Conservation (phyloP, 768 basidiomycete species). For the Termitomyces sp. region DNA sequence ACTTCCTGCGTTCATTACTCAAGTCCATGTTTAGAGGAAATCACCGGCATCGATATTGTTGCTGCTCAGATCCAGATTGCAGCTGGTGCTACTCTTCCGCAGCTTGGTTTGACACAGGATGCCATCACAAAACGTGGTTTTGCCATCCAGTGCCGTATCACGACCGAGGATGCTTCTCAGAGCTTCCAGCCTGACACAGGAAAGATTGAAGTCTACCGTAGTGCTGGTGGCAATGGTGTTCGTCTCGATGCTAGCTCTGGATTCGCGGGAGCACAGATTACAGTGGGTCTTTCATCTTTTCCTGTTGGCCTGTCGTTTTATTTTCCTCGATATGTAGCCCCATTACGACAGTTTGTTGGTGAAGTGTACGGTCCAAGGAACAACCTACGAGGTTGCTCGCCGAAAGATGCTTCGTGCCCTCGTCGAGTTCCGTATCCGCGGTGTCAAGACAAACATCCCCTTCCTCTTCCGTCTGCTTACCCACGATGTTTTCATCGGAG, state of each 20-base stretch:
- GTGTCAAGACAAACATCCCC: slow-evolving; percentile 99
- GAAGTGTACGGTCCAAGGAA: slow-evolving; percentile 92
- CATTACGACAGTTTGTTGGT: slow-evolving; percentile 98
- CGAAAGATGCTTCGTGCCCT: slow-evolving; percentile 99
- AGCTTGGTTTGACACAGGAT: slow-evolving; percentile 94
- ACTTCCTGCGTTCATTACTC: neutral
- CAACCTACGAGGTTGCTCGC: slow-evolving; percentile 97
- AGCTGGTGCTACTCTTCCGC: slow-evolving; percentile 93
- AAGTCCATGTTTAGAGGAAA: slow-evolving; percentile 68
- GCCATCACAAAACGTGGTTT: slow-evolving; percentile 94
- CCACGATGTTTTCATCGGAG: slow-evolving; percentile 91
- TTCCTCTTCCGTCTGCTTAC: slow-evolving; percentile 98
- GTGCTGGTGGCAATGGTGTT: slow-evolving; percentile 97
- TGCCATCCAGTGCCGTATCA: slow-evolving; percentile 97
- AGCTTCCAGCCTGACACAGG: slow-evolving; percentile 98
- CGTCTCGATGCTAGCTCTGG: slow-evolving; percentile 95
- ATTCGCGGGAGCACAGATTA: slow-evolving; percentile 98
- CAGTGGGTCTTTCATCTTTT: slow-evolving; percentile 38
- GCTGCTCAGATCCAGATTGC: slow-evolving; percentile 99
- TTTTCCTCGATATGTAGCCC: slow-evolving; percentile 45
- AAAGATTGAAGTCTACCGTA: slow-evolving; percentile 98
- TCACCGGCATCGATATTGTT: slow-evolving; percentile 98
- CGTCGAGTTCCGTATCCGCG: slow-evolving; percentile 99
- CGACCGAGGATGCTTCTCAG: slow-evolving; percentile 91
- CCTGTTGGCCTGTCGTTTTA: neutral